phyloP scores from a whole-genome alignment of 805 yeast genomes.

The Naumovozyma dairenensis region DNA sequence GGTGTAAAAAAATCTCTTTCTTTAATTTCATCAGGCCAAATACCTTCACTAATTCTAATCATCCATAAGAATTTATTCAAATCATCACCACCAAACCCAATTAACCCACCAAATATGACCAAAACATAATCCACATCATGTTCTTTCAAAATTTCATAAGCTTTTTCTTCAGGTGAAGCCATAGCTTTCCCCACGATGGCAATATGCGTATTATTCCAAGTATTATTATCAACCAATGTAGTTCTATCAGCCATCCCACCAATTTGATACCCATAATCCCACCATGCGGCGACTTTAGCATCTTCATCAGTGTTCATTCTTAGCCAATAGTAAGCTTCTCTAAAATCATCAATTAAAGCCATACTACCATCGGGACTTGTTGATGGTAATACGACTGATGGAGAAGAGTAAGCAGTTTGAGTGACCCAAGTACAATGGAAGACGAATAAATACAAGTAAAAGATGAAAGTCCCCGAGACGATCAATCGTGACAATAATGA shows the following conservation, averaged over 20 bases:
- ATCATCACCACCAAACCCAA: conserved; percentile 95
- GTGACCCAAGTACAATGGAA: conserved; percentile 97
- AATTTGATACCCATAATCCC: conserved; percentile 99
- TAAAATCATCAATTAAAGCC: conserved; percentile 83
- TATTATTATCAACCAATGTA: conserved; percentile 94
- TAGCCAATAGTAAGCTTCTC: conserved; percentile 98
- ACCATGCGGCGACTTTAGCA: conserved; percentile 95
- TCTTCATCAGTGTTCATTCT: conserved; percentile 97
- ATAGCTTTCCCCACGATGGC: conserved; percentile 98
- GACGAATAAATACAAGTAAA: conserved; percentile 73
- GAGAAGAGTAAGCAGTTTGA: conserved; percentile 89
- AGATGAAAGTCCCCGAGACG: conserved; percentile 58
- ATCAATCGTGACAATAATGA: conserved; percentile 45
- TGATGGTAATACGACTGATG: conserved; percentile 90
- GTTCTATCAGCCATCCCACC: conserved; percentile 99
- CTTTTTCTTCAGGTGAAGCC: conserved; percentile 79
- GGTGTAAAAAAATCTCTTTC: conserved; percentile 80
- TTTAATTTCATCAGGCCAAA: conserved; percentile 97
- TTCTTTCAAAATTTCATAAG: conserved; percentile 78
- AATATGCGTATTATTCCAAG: conserved; percentile 98
- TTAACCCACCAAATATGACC: conserved; percentile 85
- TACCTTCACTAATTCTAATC: conserved; percentile 97
- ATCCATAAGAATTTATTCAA: conserved; percentile 96
- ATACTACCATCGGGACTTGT: conserved; percentile 73
- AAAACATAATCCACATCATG: conserved; percentile 94